Conservation (phyloP, 139 green algal genomes). For the Coelastrella sp. region DNA sequence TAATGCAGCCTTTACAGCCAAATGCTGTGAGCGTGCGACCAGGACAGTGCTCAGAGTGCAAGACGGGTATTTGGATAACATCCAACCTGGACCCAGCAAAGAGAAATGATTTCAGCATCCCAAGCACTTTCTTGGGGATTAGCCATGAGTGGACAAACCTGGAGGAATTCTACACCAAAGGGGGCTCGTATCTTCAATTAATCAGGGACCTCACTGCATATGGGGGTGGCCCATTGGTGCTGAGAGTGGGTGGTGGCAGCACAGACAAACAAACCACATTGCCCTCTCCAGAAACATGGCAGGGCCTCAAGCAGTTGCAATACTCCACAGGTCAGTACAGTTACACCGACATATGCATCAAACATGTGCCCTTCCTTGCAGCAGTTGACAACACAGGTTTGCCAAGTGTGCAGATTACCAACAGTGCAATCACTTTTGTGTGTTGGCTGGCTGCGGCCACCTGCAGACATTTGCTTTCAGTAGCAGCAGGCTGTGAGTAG, state of each 20-base stretch:
- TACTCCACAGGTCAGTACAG: conserved; percentile 12
- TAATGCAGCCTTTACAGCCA: conserved; percentile 15
- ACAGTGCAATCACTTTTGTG: no score
- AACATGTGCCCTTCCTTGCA: background rate
- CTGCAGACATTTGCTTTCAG: no score
- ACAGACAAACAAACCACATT: conserved; percentile 27
- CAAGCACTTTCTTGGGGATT: conserved; percentile 41
- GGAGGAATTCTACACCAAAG: conserved; percentile 32
- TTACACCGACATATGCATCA: background rate
- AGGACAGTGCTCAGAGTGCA: background rate
- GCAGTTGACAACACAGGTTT: background rate
- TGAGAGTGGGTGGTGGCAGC: conserved; percentile 43
- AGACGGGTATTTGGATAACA: background rate
- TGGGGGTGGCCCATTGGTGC: conserved; percentile 24
- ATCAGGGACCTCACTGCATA: conserved; percentile 37
- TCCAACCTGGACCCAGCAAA: background rate
- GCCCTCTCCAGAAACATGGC: background rate
- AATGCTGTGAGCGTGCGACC: background rate
- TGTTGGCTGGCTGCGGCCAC: no score
- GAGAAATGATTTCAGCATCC: background rate
- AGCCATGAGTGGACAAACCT: conserved; percentile 43
- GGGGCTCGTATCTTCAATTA: background rate
- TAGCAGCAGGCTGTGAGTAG: background rate
- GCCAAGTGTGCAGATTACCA: background rate
- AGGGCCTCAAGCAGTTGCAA: conserved; percentile 15